phyloP scores from a whole-genome alignment of 2,329 filamentous ascomycete genomes.

The Arthrobotrys entomopaga region DNA sequence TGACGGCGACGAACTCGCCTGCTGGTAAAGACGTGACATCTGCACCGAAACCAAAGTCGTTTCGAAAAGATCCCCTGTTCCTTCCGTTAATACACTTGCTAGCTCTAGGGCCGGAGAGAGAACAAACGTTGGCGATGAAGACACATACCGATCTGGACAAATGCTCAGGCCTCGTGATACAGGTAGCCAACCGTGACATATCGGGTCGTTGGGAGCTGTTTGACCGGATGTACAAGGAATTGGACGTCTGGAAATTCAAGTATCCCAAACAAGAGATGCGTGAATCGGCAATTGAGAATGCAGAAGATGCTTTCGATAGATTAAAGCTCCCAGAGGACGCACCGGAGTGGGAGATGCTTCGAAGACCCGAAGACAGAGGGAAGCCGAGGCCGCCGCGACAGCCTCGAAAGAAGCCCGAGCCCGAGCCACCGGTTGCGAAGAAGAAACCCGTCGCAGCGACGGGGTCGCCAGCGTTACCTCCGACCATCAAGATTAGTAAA shows the following conservation, averaged over 20 bases:
- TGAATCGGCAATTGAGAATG: constrained; percentile 58
- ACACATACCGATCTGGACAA: constrained; percentile 58
- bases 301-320: constrained; percentile 57
- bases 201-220: constrained; percentile 57
- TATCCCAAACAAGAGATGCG: constrained; percentile 57
- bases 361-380: constrained; percentile 58
- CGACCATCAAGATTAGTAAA: constrained; percentile 52
- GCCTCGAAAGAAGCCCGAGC: constrained; percentile 38
- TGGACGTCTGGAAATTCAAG: constrained; percentile 59
- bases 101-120: constrained; percentile 58
- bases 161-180: constrained; percentile 57
- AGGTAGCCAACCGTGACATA: constrained; percentile 55
- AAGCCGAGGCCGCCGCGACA: constrained; percentile 50
- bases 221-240: constrained; percentile 58
- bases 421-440: constrained; percentile 23
- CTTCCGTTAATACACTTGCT: constrained; percentile 59
- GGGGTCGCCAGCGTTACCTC: constrained; percentile 42
- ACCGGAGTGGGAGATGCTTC: constrained; percentile 58
- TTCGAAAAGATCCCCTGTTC: constrained; percentile 57
- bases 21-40: constrained; percentile 50
- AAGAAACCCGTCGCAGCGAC: constrained; percentile 56
- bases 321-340: constrained; percentile 56
- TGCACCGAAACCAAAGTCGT: constrained; percentile 46
- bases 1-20: constrained; percentile 44
- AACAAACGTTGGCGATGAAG: constrained; percentile 58